Evolutionary conservation across 345 rosid species (phyloP).

Genomic region (Euphorbia lathyris): DNA sequence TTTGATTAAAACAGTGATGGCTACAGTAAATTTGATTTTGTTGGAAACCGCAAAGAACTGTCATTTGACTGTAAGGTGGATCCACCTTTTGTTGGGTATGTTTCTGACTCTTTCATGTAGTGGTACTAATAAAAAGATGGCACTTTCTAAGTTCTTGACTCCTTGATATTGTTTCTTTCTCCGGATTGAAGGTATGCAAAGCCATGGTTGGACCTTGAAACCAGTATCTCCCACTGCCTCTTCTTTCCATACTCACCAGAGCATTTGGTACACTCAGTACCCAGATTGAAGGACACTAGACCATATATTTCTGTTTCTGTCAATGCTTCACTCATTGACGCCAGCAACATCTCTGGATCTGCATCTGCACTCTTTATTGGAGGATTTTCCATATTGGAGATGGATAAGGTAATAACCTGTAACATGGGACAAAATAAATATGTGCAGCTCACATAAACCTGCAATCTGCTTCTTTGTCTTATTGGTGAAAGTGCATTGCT

Average conservation of each 20-base stretch:
- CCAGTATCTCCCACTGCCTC: conserved; percentile 57
- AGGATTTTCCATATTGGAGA: conserved; percentile 73
- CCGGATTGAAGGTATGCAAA: conserved; percentile 63
- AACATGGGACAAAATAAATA: neutral
- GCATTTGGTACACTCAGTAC: conserved; percentile 63
- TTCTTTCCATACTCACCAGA: conserved; percentile 90
- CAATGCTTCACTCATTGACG: conserved; percentile 56
- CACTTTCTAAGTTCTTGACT: neutral
- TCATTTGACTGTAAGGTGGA: conserved; percentile 65
- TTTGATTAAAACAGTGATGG: conserved; percentile 39
- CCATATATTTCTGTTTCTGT: conserved; percentile 57
- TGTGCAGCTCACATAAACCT: neutral
- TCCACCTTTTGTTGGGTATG: conserved; percentile 81
- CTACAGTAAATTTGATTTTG: conserved; percentile 27
- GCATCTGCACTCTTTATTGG: conserved; percentile 82
- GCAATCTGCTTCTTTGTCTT: neutral
- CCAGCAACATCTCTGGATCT: conserved; percentile 59
- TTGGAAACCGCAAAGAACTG: conserved; percentile 36
- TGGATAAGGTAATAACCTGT: conserved; percentile 52
- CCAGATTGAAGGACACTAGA: conserved; percentile 49
- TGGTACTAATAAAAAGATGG: conserved; percentile 7
- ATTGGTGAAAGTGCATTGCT: neutral
- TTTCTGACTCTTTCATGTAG: conserved; percentile 14
- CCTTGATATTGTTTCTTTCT: conserved; percentile 12
- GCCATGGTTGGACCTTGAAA: conserved; percentile 63